Percentiles rank a stretch among this genome's conserved stretches.
These are phyloP conservation scores for Pseudoneurospora amorphoporcata DNA, from an alignment of 495 filamentous ascomycete species.

Conservation along the genomic window DNA sequence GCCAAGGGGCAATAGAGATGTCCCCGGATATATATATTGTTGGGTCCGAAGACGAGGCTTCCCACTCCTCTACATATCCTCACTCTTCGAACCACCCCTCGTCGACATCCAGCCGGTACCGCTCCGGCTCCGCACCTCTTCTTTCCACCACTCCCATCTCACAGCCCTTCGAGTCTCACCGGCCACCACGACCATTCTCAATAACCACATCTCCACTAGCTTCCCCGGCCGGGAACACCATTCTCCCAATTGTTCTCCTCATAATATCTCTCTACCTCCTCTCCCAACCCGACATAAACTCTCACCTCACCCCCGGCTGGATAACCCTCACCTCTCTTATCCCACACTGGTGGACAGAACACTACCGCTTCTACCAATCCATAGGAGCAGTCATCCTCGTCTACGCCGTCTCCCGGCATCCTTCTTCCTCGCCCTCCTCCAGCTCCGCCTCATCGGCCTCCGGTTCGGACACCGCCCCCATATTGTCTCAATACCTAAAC, in stretches of 20 bases:
- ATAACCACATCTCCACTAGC: neutral
- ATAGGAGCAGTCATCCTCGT: slow-evolving; percentile 32
- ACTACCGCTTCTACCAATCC: slow-evolving; percentile 35
- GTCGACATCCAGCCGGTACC: neutral
- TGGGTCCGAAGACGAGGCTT: neutral
- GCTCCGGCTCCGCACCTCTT: neutral
- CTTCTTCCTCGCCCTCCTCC: neutral
- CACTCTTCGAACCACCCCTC: neutral
- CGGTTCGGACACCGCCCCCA: neutral
- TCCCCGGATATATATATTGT: neutral
- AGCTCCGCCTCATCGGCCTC: neutral
- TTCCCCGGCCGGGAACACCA: slow-evolving; percentile 2
- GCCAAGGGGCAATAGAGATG: neutral
- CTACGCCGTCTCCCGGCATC: slow-evolving; percentile 22
- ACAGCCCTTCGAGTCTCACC: neutral
- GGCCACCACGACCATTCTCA: neutral
- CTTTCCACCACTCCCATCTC: neutral
- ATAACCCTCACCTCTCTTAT: slow-evolving; percentile 26
- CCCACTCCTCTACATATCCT: neutral
- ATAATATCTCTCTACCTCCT: slow-evolving; percentile 26
- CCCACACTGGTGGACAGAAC: slow-evolving; percentile 28
- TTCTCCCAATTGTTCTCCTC: neutral
- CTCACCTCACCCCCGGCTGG: slow-evolving; percentile 30
- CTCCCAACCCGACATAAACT: slow-evolving; percentile 30
- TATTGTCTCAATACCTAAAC: neutral